Conservation (phyloP, 2,329 filamentous ascomycete species). For the Pestalotiopsis sp. region DNA sequence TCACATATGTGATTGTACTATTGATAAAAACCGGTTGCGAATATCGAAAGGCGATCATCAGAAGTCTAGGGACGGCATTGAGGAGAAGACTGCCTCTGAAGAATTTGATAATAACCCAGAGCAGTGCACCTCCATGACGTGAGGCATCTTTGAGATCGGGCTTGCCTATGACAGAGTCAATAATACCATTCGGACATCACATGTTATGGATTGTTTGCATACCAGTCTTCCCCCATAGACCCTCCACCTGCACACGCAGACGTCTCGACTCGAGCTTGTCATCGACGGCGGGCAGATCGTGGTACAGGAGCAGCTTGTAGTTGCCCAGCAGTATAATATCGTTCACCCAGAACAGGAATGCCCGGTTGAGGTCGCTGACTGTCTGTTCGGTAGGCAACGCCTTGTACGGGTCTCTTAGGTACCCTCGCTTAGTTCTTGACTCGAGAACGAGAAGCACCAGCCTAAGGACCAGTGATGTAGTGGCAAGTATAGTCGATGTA, state of each 20-base stretch:
- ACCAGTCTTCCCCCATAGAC: not conserved
- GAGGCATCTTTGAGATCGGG: not conserved
- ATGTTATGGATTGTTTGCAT: not conserved
- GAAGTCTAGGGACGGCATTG: conserved; percentile 28
- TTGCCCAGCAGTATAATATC: conserved; percentile 9
- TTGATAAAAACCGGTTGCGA: conserved; percentile 43
- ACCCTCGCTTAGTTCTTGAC: not conserved
- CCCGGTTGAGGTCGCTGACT: not conserved
- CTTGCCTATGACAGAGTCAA: not conserved
- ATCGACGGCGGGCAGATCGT: conserved; percentile 2
- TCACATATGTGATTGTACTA: conserved; percentile 35
- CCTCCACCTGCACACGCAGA: not conserved
- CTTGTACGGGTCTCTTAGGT: conserved; percentile 10
- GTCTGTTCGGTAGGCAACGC: conserved; percentile 3
- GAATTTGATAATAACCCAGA: not conserved
- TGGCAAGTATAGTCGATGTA: not conserved
- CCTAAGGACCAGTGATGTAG: not conserved
- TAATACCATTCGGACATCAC: not conserved
- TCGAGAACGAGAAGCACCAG: conserved; percentile 8
- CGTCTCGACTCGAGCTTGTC: not conserved
- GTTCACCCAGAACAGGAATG: conserved; percentile 8
- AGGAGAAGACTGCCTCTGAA: not conserved
- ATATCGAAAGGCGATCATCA: conserved; percentile 41
- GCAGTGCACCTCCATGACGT: not conserved
- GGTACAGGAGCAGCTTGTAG: not conserved